Evolutionary conservation across 805 yeast species (phyloP), one percentile per base, ranked within the genome.

Genomic region (Saturnispora besseyi): DNA sequence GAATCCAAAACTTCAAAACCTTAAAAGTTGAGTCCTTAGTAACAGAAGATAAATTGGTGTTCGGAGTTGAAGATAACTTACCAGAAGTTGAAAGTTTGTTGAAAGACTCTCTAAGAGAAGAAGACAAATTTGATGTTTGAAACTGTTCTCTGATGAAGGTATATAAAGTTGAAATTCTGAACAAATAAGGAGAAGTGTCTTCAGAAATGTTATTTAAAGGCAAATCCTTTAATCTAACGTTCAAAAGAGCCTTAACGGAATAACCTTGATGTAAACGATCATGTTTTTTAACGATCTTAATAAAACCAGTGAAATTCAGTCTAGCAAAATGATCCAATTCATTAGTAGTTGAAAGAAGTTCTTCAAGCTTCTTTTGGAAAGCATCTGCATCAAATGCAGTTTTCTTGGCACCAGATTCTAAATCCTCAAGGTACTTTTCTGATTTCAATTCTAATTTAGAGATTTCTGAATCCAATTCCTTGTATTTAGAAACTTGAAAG

Each of bases 201-300:
- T 91, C 99, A 18, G 89, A 79, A 21, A 64, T 64, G 41, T 64
- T 65, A 66, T 91, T 93, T 75, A 90, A 85, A 2, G 98, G 98
- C 59, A 91, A 73, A 45, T 82, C 82, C 62, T 83, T 84, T 67
- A 93, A 74, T 59, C 99, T 77, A 29, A 91, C 96, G 56, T 87
- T 87, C 59, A 93, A 72, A 58, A 93, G 70, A 0, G 98, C 96
- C 64, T 81, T 84, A 24, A 91, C 97, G n/a, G 93, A 84, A 66
- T 84, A 93, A 55, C 79, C 75, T 31, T 89, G 77, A 67, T 90
- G 97, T 55, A 91, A 66, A 48, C 96, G 79, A 69, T 93, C 98
- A 63, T 93, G 99, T 69, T 91, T 91, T 71, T 91, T 90, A 56
- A 90, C 97, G 58, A 93, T 87, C 64, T 93, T 93, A 59, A 82